phyloP scores from a whole-genome alignment of 306 rosid genomes.

The Ammopiptanthus mongolicus region DNA sequence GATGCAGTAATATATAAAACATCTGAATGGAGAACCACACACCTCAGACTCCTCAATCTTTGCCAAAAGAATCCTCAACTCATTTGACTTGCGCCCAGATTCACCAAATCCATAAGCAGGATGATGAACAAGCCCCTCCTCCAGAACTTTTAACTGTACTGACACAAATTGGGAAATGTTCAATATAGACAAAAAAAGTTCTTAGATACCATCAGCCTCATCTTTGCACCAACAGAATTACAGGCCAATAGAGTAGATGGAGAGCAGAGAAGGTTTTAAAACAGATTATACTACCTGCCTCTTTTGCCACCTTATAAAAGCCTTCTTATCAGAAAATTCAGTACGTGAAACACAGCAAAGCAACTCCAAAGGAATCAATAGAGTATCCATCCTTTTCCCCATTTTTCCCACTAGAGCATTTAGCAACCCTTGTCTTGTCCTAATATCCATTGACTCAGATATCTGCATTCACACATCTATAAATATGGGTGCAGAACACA shows the following conservation, averaged over 20 bases:
- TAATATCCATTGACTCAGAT: slow-evolving; percentile 81
- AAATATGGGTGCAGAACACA: slow-evolving; percentile 1
- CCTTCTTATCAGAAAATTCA: slow-evolving; percentile 98
- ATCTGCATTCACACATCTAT: slow-evolving; percentile 50
- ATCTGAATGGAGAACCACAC: slow-evolving; percentile 14
- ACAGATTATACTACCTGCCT: slow-evolving; percentile 68
- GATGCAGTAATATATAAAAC: slow-evolving; percentile 9
- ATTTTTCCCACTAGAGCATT: slow-evolving; percentile 89
- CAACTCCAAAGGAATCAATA: slow-evolving; percentile 89
- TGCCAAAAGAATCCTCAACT: slow-evolving; percentile 84
- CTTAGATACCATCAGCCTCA: slow-evolving; percentile 21
- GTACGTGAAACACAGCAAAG: slow-evolving; percentile 81
- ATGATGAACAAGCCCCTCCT: slow-evolving; percentile 93
- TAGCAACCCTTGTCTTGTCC: slow-evolving; percentile 89
- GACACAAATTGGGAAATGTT: slow-evolving; percentile 29
- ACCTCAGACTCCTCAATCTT: slow-evolving; percentile 99
- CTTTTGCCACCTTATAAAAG: slow-evolving; percentile 91
- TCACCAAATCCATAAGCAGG: slow-evolving; percentile 93
- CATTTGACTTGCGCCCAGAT: slow-evolving; percentile 83
- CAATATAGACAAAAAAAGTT: slow-evolving; percentile 6
- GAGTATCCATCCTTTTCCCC: slow-evolving; percentile 95
- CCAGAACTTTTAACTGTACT: slow-evolving; percentile 76
- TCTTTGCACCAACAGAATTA: slow-evolving; percentile 21
- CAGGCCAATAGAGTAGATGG: slow-evolving; percentile 9
- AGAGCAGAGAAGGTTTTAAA: slow-evolving; percentile 5